Percentiles rank a stretch among this genome's conserved stretches.
Conservation (phyloP, 202 grass and related monocot genomes). For the Dendrocalamus latiflorus region DNA sequence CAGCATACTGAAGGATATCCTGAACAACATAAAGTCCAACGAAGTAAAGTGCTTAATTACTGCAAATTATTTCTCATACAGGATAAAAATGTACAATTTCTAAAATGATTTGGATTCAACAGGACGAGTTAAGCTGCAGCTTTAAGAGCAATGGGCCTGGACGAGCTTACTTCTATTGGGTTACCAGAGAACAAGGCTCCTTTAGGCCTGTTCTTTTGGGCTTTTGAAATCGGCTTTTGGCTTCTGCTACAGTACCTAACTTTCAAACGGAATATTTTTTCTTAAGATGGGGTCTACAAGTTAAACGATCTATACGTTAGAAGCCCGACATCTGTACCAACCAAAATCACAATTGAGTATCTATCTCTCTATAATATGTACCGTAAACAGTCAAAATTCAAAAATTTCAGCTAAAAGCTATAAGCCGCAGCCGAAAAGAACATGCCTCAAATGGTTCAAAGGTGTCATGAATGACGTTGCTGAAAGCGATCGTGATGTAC, state of each 20-base stretch:
- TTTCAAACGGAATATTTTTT: too few species aligned
- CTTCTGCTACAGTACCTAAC: too few species aligned
- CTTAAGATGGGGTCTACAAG: too few species aligned
- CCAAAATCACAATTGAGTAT: too few species aligned
- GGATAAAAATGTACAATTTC: not conserved
- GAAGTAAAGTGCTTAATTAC: constrained; percentile 32
- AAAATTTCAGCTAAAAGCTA: too few species aligned
- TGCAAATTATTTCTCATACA: not conserved
- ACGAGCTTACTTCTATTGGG: constrained; percentile 74
- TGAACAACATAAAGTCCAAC: constrained; percentile 57
- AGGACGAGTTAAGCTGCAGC: constrained; percentile 33
- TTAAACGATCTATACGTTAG: too few species aligned
- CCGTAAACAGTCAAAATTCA: too few species aligned
- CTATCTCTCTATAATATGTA: too few species aligned
- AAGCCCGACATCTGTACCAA: too few species aligned
- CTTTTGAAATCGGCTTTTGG: too few species aligned
- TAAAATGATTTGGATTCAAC: constrained; percentile 32
- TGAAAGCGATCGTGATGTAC: constrained; percentile 58
- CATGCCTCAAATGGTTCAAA: constrained; percentile 91
- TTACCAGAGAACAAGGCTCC: constrained; percentile 75
- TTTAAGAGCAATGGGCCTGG: constrained; percentile 52
- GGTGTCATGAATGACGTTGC: constrained; percentile 77
- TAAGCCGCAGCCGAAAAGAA: too few species aligned
- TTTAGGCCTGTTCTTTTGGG: too few species aligned
- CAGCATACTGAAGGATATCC: constrained; percentile 80